Conservation (phyloP, 306 rosid species). For the Vigna mungo region DNA sequence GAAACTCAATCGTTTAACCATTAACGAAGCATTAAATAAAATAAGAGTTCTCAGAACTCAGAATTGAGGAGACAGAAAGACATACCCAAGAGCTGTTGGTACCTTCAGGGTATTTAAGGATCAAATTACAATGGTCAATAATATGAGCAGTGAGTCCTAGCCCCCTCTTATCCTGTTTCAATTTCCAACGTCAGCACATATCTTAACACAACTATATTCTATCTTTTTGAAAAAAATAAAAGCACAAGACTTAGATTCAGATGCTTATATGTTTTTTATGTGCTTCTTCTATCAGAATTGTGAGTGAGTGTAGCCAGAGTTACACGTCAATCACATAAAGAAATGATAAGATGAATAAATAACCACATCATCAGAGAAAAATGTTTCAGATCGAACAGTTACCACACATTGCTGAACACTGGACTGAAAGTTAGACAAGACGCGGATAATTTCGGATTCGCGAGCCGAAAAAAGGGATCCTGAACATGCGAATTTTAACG, state of each 20-base stretch:
- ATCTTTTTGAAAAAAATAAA: not conserved
- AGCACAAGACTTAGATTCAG: not conserved
- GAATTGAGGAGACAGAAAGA: constrained; percentile 23
- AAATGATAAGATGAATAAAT: not conserved
- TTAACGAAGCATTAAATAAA: constrained; percentile 21
- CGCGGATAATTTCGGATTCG: constrained; percentile 49
- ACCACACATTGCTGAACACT: constrained; percentile 92
- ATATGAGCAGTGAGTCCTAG: constrained; percentile 92
- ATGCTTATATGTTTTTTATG: not conserved
- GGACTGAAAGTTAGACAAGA: constrained; percentile 72
- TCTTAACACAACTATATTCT: constrained; percentile 5
- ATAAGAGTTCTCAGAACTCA: not conserved
- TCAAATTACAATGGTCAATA: constrained; percentile 79
- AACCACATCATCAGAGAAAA: not conserved
- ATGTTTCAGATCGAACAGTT: constrained; percentile 41
- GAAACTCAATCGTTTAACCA: constrained; percentile 28
- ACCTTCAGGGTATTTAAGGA: constrained; percentile 84
- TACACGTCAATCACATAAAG: not conserved
- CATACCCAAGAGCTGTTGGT: constrained; percentile 98
- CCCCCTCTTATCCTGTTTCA: constrained; percentile 86
- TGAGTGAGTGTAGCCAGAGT: not conserved
- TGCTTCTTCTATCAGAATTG: not conserved
- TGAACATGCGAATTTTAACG: constrained; percentile 33
- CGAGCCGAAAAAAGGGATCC: constrained; percentile 64
- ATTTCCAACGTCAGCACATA: constrained; percentile 39